These are phyloP conservation scores for Pogostemon cablin DNA, from an alignment of 257 asterid genomes.

Conservation along the genomic window DNA sequence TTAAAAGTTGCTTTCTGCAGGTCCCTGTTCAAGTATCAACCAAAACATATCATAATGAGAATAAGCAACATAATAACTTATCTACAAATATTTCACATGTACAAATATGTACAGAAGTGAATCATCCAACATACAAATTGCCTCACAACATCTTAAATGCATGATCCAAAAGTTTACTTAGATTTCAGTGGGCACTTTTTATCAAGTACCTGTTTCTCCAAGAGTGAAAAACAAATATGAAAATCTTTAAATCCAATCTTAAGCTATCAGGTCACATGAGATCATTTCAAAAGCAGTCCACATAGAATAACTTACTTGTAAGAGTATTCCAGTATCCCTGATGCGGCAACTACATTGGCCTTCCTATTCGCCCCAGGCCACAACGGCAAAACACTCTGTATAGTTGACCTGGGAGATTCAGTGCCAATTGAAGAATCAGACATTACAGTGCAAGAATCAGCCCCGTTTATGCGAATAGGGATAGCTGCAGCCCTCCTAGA, in stretches of 20 bases:
- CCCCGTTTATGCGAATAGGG: constrained; percentile 78
- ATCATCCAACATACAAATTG: not conserved
- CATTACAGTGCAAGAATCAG: constrained; percentile 60
- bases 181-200: constrained; percentile 3
- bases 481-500: constrained; percentile 74
- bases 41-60: constrained; percentile 27
- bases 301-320: constrained; percentile 61
- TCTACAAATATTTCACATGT: not conserved
- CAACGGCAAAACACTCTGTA: constrained; percentile 47
- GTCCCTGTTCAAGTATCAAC: constrained; percentile 62
- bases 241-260: not conserved
- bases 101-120: constrained; percentile 26
- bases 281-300: constrained; percentile 20
- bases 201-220: not conserved
- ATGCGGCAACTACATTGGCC: constrained; percentile 64
- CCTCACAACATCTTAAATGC: not conserved
- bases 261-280: constrained; percentile 2
- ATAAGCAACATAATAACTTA: not conserved
- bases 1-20: constrained; percentile 87
- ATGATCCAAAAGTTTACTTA: constrained; percentile 8
- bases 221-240: not conserved
- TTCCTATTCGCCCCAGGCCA: constrained; percentile 68
- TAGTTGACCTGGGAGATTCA: constrained; percentile 64
- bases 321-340: constrained; percentile 80
- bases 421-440: constrained; percentile 88